A percentile compares a stretch with the other conserved stretches of the same genome.
Conservation (phyloP, 2,329 filamentous ascomycete species). For the Stagonosporopsis cucurbitacearum region DNA sequence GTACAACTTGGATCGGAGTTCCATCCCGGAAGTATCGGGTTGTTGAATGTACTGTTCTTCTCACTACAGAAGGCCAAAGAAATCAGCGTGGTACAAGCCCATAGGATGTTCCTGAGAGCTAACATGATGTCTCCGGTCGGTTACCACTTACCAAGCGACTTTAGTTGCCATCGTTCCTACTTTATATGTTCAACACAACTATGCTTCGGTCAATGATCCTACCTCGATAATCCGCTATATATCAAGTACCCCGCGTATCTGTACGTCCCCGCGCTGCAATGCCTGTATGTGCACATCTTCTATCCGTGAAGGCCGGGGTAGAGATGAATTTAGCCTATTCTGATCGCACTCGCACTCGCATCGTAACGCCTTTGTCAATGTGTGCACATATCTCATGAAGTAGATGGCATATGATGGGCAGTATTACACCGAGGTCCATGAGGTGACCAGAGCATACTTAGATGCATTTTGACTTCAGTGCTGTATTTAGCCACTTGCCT, state of each 20-base stretch:
- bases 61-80: background rate
- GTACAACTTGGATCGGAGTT: slow-evolving; percentile 57
- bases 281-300: background rate
- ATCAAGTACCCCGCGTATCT: background rate
- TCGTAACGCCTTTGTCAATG: too few relatives aligned
- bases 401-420: background rate
- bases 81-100: background rate
- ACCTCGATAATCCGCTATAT: background rate
- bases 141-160: background rate
- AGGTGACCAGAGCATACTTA: background rate
- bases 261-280: background rate
- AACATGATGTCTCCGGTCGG: background rate
- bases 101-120: background rate
- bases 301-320: background rate
- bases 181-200: background rate
- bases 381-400: background rate
- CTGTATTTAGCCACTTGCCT: too few relatives aligned
- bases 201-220: background rate
- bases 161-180: background rate
- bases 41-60: slow-evolving; percentile 25
- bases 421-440: background rate
- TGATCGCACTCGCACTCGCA: slow-evolving; percentile 1
- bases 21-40: slow-evolving; percentile 59
- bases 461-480: background rate
- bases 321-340: background rate